phyloP scores from a whole-genome alignment of 108 stramenopile genomes.

The Fragilaria radians region DNA sequence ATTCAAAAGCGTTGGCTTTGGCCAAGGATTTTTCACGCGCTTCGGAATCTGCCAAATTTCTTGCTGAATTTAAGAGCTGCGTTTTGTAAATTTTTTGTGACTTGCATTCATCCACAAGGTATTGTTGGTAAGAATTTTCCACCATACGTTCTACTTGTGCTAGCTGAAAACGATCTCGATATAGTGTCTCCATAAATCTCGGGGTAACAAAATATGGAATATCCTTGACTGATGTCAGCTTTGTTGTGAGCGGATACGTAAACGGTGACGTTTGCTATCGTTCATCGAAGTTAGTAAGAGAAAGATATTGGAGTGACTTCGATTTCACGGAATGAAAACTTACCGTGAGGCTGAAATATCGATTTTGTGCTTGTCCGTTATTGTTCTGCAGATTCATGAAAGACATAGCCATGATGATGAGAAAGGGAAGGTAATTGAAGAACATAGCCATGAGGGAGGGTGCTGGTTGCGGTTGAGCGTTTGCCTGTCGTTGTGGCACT shows the following conservation, averaged over 20 bases:
- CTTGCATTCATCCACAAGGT: constrained; percentile 74
- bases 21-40: constrained; percentile 36
- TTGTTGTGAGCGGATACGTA: constrained; percentile 60
- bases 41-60: constrained; percentile 25
- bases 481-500: constrained; percentile 32
- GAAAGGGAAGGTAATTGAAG: constrained; percentile 62
- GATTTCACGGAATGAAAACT: constrained; percentile 22
- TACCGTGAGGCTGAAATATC: constrained; percentile 80
- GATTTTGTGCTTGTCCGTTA: constrained; percentile 27
- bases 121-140: constrained; percentile 67
- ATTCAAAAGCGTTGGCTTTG: constrained; percentile 52
- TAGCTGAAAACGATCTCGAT: constrained; percentile 80
- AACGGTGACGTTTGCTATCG: constrained; percentile 52
- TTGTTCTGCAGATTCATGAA: constrained; percentile 49
- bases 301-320: not conserved
- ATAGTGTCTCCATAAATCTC: constrained; percentile 69
- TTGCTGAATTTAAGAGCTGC: constrained; percentile 32
- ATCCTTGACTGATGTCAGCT: constrained; percentile 64
- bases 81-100: constrained; percentile 61
- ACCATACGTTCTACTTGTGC: constrained; percentile 88
- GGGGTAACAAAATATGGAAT: constrained; percentile 86
- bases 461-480: constrained; percentile 22
- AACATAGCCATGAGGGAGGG: constrained; percentile 26
- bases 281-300: not conserved
- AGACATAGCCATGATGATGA: constrained; percentile 57